Evolutionary conservation across 768 basidiomycete species (phyloP), one percentile per base, ranked within the genome.

Genomic region (Naganishia kalamii): DNA sequence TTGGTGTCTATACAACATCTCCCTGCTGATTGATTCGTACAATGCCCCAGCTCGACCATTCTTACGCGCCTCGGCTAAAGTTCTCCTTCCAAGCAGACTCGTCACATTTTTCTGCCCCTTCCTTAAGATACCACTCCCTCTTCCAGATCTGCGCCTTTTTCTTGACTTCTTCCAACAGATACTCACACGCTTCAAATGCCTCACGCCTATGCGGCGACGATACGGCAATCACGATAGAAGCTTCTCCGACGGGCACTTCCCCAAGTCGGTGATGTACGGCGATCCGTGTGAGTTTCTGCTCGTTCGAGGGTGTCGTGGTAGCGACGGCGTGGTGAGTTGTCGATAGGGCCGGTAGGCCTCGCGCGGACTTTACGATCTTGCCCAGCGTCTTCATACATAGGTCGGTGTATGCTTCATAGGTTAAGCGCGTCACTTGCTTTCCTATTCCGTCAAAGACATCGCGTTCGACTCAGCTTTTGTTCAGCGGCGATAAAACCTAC

Each of bases 141-240:
- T 94, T 93, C 92, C 92, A 94, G 68, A 93, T 88, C 77, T 90
- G 90, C 44, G 83, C 89, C 72, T 84, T 87, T 66, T 78, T 79
- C 80, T 94, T 94, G 63, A 93, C 86, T 65, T 86, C 83, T 75
- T 94, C 92, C n/a, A 94, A 81, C 65, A 92, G 85, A 70, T 80
- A 84, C 77, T 92, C 90, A 75, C 88, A 90, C 19, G 85, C 86
- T 59, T 81, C 77, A 73, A 92, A 91, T 7, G 88, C 86, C 73
- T 89, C 89, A 70, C 85, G 86, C 33, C 91, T 83, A 77, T 92
- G 90, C 7, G 90, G 87, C 12, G 88, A 86, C 2, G 89, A 87
- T 4, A 91, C 89, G 0, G 88, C 87, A 65, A 93, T 86, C 52
- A 92, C 88, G 66, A 92, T 89, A 12, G 88, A 90, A 1, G 88